phyloP scores from a whole-genome alignment of 352 stramenopile species.

The Pythium vanterpoolii region DNA sequence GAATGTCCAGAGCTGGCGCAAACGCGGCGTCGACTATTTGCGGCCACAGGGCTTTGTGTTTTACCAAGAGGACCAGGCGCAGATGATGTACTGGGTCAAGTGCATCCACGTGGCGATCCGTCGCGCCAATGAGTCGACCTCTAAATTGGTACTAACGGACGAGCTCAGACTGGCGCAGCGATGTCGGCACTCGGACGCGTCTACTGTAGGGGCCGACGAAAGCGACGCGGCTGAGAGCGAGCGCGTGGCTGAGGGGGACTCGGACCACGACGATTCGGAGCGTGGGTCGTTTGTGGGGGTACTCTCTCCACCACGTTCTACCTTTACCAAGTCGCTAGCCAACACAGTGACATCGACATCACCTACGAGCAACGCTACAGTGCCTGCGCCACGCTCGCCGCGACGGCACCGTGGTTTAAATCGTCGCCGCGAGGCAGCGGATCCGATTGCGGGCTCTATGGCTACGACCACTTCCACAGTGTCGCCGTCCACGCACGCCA shows the following conservation, averaged over 20 bases:
- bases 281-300: neutral
- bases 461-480: neutral
- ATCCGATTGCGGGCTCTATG: neutral
- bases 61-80: conserved; percentile 64
- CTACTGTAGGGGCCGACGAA: conserved; percentile 17
- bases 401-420: conserved; percentile 1
- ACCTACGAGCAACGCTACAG: neutral
- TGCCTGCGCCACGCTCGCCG: conserved; percentile 3
- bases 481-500: neutral
- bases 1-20: conserved; percentile 68
- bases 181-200: conserved; percentile 32
- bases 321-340: neutral
- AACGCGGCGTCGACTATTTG: conserved; percentile 55
- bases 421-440: conserved; percentile 7
- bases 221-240: conserved; percentile 15
- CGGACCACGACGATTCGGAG: conserved; percentile 7
- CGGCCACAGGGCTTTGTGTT: conserved; percentile 67
- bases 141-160: neutral
- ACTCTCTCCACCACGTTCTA: neutral
- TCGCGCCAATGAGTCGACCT: conserved; percentile 18
- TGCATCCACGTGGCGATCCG: conserved; percentile 74
- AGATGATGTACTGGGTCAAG: conserved; percentile 73
- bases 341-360: neutral
- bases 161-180: conserved; percentile 18
- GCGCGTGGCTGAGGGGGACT: conserved; percentile 5